Percentiles rank a stretch among this genome's conserved stretches.
These are phyloP conservation scores for Aspergillus transmontanensis DNA, from an alignment of 2,329 filamentous ascomycete species.

Conservation along the genomic window DNA sequence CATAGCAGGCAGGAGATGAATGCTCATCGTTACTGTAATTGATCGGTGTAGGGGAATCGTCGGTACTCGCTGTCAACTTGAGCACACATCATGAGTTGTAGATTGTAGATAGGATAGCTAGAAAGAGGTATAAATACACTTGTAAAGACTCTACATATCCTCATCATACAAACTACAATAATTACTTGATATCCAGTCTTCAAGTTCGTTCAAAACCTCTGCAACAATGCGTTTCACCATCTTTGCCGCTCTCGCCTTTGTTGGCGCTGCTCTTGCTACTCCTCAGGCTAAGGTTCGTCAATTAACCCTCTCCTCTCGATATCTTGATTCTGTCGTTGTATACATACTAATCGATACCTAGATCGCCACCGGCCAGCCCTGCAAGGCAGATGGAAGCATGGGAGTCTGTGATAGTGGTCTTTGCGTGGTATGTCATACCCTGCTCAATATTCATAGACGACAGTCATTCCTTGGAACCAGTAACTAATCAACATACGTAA, in stretches of 20 bases:
- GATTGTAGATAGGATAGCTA: not conserved
- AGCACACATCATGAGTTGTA: not conserved
- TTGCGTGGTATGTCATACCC: not conserved
- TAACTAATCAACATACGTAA: not conserved
- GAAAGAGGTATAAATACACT: not conserved
- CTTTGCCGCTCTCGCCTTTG: not conserved
- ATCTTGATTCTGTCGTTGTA: not conserved
- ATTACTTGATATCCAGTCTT: not conserved
- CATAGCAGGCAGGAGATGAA: not conserved
- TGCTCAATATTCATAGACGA: not conserved
- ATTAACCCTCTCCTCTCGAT: not conserved
- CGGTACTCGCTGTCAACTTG: not conserved
- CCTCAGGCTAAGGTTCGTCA: not conserved
- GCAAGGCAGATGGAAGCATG: constrained; percentile 1
- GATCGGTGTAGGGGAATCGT: not conserved
- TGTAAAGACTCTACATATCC: not conserved
- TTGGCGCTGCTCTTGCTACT: not conserved
- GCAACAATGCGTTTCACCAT: not conserved
- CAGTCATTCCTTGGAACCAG: too few relatives aligned
- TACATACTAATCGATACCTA: not conserved
- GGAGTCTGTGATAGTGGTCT: not conserved
- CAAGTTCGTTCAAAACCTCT: not conserved
- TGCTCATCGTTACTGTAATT: not conserved
- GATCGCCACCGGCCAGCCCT: not conserved
- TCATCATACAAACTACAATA: not conserved